Percentiles rank a stretch among this genome's conserved stretches.
phyloP scores from a whole-genome alignment of 345 rosid species.

The Microcos paniculata region DNA sequence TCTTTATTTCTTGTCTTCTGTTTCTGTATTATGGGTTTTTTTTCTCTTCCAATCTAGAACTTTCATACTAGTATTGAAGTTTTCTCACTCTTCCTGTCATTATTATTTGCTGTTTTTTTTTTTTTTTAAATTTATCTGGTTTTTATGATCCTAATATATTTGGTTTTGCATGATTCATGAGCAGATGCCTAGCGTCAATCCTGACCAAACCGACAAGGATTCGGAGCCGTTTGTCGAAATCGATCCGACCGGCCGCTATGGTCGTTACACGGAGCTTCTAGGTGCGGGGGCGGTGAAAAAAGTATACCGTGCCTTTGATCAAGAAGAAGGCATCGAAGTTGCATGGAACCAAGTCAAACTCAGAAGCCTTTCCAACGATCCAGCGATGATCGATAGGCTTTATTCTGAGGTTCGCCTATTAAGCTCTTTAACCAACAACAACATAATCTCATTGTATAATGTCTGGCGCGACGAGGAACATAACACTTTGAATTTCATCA shows the following conservation, averaged over 20 bases:
- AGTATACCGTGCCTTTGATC: conserved; percentile 88
- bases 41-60: too few relatives aligned
- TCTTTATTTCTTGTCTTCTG: neutral
- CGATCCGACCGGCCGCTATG: conserved; percentile 80
- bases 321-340: conserved; percentile 88
- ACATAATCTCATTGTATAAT: conserved; percentile 56
- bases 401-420: conserved; percentile 68
- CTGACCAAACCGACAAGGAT: conserved; percentile 45
- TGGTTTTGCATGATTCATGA: neutral
- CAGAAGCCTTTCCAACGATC: conserved; percentile 51
- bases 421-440: conserved; percentile 43
- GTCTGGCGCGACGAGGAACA: conserved; percentile 61
- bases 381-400: conserved; percentile 65
- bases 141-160: neutral
- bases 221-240: conserved; percentile 67
- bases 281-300: conserved; percentile 77
- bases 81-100: too few relatives aligned
- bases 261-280: conserved; percentile 63
- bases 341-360: conserved; percentile 94
- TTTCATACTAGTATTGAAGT: neutral
- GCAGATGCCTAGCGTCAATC: conserved; percentile 53
- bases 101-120: neutral
- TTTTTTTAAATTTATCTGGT: neutral
- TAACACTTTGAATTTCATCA: conserved; percentile 71
- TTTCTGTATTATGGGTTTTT: neutral